Base-by-base conservation (phyloP, 495 filamentous ascomycete genomes). In the Xylaria curta region DNA sequence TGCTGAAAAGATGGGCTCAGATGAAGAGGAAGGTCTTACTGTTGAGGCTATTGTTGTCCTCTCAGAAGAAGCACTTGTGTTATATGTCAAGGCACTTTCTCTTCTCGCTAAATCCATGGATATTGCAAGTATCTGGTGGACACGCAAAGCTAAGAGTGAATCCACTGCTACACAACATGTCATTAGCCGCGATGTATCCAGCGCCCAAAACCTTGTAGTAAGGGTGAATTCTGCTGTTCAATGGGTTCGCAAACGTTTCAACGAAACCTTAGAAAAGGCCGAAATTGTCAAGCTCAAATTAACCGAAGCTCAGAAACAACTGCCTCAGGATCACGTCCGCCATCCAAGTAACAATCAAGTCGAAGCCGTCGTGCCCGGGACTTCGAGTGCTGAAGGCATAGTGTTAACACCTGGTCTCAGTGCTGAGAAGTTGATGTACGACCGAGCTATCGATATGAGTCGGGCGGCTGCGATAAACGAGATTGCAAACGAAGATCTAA, bases 381-480 rank as follows among this genome's bases (percentile, higher is more conserved):
- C 88, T 44, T 86, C 89, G 3, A 93, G 92, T 65, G 77, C 79
- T 1, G 83, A 85, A 47, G 84, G 85, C 0, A 85, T 87, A 13
- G 78, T 85, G 24, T 73, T 92, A 17, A 89, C 85, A 3, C 84
- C 89, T 7, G 95, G 95, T 7, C 89, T 98, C 51, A 97, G 94
- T 26, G 96, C 96, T 0, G 96, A 98, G 82, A 97, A 93, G 81
- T 82, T 99, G 60, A 99, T 99, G 97, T 99, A 97, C 75, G 97
- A 99, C 73, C 93, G 96, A 17, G 96, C 96, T 4, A 81, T 97
- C 28, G 96, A 99, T 79, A 97, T 99, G 96, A 97, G 94, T 74
- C 90, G 94, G 47, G 88, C 93, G 2, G 94, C 96, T 7, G 96
- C 96, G 4, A 95, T 98, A 77, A 97, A 95, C 75, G 96, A 99